phyloP scores from a whole-genome alignment of 1,284 basidiomycete genomes.

The Ganoderma sp. region DNA sequence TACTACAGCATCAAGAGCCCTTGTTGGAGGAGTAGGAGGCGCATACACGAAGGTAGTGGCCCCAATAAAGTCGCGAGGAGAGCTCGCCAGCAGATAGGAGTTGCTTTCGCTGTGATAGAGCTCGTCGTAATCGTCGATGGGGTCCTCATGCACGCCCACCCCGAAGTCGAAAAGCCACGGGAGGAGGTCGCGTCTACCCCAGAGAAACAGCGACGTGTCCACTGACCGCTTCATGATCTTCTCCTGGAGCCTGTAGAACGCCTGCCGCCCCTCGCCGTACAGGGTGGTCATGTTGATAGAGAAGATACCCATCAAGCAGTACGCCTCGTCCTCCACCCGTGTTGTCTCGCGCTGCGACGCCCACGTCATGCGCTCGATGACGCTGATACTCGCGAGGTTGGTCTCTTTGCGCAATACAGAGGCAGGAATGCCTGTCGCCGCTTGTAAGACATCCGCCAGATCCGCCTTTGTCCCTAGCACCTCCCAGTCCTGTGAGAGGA shows the following conservation, averaged over 20 bases:
- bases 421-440: conserved; percentile 8
- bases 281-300: conserved; percentile 21
- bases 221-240: conserved; percentile 20
- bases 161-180: neutral
- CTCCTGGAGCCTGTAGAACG: conserved; percentile 22
- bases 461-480: conserved; percentile 14
- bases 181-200: conserved; percentile 12
- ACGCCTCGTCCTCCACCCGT: conserved; percentile 23
- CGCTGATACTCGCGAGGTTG: conserved; percentile 13
- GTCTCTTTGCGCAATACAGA: conserved; percentile 11
- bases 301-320: conserved; percentile 25
- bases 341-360: conserved; percentile 17
- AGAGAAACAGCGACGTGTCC: conserved; percentile 22
- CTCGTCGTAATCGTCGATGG: neutral
- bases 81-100: conserved; percentile 3
- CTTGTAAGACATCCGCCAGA: conserved; percentile 8
- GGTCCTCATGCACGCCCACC: neutral
- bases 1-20: neutral
- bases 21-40: neutral
- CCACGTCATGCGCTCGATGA: conserved; percentile 26
- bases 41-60: neutral
- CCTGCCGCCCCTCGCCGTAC: conserved; percentile 21
- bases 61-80: neutral
- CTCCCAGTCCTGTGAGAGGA: conserved; percentile 18
- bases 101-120: neutral